Base-by-base conservation (phyloP, 768 basidiomycete genomes). In the Boletus sensibilis region DNA sequence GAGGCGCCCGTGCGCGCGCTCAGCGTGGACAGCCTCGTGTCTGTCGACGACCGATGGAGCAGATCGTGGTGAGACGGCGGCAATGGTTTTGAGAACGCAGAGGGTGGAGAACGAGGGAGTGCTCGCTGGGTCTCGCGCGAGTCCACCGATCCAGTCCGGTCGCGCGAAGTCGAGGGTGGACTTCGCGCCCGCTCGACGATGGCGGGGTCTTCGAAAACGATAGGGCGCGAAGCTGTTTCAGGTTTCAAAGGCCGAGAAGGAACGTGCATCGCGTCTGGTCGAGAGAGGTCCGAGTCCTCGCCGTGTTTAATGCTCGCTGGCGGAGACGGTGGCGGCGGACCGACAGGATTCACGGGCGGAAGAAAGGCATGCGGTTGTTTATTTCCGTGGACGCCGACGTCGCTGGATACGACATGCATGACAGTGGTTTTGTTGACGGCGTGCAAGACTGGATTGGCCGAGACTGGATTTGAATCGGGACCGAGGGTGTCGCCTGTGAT, bases 311-410 rank as follows among this genome's bases (percentile, higher is more conserved):
- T 70, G 62, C 79, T 80, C 21, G 78, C 77, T 11, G 78, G 79
- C 1, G 78, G 78, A 0, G 79, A 84, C 11, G 85, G 83, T 2
- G 83, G 84, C 0, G 82, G 83, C 10, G 84, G 84, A n/a, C 84
- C 84, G 7, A 72, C 44, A 29, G 60, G 57, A 20, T 58, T 37
- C 16, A 37, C 14, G 5, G 45, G 13, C 13, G 58, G 18, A 1
- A 13, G 13, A 33, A 40, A 45, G 10, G 20, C 6, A 20, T 21
- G 50, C 5, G 40, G 6, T 3, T 3, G 40, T 10, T 44, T 43
- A 39, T 64, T 63, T 23, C 43, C 37, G 46, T 49, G 59, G 12
- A 64, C 43, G 39, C 31, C 46, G 27, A 63, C 53, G 54, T 56
- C 64, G 54, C 50, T 57, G 35, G 71, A 64, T 10, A 73, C 68